Conservation (phyloP, 352 stramenopile genomes). For the Pythium dissotocum region DNA sequence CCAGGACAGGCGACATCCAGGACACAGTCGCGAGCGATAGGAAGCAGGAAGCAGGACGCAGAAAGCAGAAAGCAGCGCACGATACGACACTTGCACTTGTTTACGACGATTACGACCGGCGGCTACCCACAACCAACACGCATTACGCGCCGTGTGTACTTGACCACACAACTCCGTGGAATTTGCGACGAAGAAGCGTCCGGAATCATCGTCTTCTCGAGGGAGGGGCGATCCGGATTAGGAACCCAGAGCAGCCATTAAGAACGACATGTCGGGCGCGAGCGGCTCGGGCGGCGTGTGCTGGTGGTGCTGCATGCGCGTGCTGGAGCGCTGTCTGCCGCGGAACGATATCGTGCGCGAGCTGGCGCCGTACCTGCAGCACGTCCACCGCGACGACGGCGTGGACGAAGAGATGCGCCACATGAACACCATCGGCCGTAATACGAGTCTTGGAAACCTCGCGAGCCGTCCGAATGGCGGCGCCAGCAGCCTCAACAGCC, state of each 20-base stretch:
- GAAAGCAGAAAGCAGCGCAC: no score
- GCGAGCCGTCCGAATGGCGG: neutral
- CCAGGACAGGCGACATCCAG: neutral
- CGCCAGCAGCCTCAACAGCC: conserved; percentile 6
- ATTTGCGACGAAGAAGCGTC: neutral
- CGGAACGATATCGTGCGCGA: conserved; percentile 88
- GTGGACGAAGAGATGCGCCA: conserved; percentile 54
- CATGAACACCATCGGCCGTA: conserved; percentile 5
- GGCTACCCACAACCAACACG: neutral
- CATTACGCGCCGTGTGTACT: neutral
- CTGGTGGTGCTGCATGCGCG: conserved; percentile 90
- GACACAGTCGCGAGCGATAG: neutral
- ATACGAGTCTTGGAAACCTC: conserved; percentile 1
- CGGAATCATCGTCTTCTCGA: neutral
- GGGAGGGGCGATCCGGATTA: no score
- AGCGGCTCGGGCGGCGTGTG: conserved; percentile 45
- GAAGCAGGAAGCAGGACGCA: neutral
- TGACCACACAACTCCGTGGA: neutral
- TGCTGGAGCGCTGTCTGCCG: conserved; percentile 83
- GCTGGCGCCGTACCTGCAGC: conserved; percentile 82
- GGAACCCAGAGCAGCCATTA: neutral
- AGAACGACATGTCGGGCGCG: conserved; percentile 17
- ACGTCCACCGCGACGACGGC: conserved; percentile 75
- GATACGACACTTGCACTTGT: neutral
- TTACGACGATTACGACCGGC: neutral